Base-by-base conservation (phyloP, 2,329 filamentous ascomycete species). In the Penicillium sp. region DNA sequence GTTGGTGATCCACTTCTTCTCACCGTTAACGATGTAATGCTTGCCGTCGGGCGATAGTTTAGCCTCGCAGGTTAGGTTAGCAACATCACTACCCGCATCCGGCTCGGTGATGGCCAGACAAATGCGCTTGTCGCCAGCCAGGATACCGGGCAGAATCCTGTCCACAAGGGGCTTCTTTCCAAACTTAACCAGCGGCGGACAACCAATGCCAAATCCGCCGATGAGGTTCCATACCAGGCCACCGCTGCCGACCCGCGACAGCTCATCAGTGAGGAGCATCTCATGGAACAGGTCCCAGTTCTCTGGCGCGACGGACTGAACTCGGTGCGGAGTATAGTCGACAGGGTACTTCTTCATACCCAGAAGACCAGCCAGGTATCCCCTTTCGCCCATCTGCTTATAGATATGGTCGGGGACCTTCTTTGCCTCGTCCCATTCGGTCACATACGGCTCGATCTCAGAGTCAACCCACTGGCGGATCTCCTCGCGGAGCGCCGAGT, bases 1-100 rank as follows among this genome's bases (percentile, higher is more conserved):
- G 73, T 98, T 98, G 64, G 91, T 97, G 72, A 97, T 97, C 91
- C 93, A 97, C 76, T 98, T 98, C 85, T 98, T 97, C 81, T 96
- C 91, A 48, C 93, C 93, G 66, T 97, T 98, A 72, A 98, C 93
- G 60, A 97, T 96, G 73, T 94, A 98, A 75, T 97, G 88, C 77
- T 97, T 97, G 65, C 93, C 93, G 63, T 97, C 93, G 87, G 56
- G 81, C 87, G 51, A n/a, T n/a, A 97, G 79, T 77, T 95, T 95
- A 24, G 93, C 93, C 77, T 97, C 90, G 71, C 91, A 97, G 13
- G 84, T 91, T 59, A 98, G 69, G 72, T 95, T 97, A 52, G 93
- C 93, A 9, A 98, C 93, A 67, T 98, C 93, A 58, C 83, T 88
- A 39, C 93, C 93, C 12, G 90, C 93, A 72, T 97, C 91, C 53